Evolutionary conservation across 2,329 filamentous ascomycete genomes (phyloP).

Genomic region (Emmonsia crescens): DNA sequence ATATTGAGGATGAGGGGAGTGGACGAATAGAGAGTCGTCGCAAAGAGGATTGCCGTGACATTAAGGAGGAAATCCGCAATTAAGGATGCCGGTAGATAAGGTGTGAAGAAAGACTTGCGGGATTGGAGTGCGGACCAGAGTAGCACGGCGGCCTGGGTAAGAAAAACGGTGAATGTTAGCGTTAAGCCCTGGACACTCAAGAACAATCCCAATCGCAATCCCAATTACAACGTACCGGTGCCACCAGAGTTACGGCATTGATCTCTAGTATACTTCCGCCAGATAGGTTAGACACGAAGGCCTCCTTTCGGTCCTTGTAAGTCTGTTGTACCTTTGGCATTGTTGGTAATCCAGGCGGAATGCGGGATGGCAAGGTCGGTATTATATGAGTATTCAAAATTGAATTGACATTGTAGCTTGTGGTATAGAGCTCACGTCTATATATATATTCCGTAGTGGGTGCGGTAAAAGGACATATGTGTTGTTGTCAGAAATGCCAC

Average conservation of each 20-base stretch:
- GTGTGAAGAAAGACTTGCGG: conserved; percentile 70
- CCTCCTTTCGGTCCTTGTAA: conserved; percentile 90
- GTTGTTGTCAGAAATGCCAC: conserved; percentile 2
- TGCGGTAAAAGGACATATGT: background rate
- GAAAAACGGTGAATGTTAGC: background rate
- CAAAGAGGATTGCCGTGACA: conserved; percentile 68
- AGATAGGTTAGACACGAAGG: conserved; percentile 83
- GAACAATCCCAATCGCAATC: background rate
- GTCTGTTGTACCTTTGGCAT: conserved; percentile 31
- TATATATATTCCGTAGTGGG: background rate
- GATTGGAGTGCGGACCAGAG: conserved; percentile 85
- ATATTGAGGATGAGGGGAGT: conserved; percentile 62
- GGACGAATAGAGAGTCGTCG: conserved; percentile 72
- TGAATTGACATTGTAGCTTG: background rate
- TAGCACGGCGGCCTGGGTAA: conserved; percentile 59
- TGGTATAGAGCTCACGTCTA: background rate
- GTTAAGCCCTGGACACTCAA: background rate
- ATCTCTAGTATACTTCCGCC: conserved; percentile 79
- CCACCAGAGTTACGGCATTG: conserved; percentile 72
- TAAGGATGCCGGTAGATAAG: conserved; percentile 57
- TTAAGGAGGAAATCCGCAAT: conserved; percentile 81
- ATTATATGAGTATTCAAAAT: conserved; percentile 20
- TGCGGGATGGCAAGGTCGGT: background rate
- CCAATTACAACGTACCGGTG: conserved; percentile 53
- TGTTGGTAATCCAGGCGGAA: background rate